Conservation (phyloP, 164 flowering plant genomes). For the Vitis rotundifolia region DNA sequence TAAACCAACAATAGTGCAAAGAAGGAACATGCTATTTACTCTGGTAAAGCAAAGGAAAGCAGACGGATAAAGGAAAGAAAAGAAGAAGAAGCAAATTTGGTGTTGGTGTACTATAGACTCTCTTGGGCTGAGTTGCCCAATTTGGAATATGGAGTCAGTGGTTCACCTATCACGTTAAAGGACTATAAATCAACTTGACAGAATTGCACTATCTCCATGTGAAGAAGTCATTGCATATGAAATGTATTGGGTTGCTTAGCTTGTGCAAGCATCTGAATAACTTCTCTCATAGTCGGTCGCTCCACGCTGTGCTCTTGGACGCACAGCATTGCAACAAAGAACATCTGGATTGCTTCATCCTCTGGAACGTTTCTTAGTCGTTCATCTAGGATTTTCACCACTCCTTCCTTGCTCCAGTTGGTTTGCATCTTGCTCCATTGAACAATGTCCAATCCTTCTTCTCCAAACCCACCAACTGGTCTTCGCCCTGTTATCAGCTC, state of each 20-base stretch:
- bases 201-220: too few relatives aligned
- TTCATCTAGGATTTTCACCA: slow-evolving; percentile 50
- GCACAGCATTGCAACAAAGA: slow-evolving; percentile 68
- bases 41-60: too few relatives aligned
- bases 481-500: slow-evolving; percentile 67
- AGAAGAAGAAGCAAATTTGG: too few relatives aligned
- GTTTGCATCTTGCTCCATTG: slow-evolving; percentile 62
- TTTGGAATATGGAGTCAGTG: too few relatives aligned
- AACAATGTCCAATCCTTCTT: slow-evolving; percentile 72
- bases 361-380: slow-evolving; percentile 41
- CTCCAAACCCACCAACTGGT: slow-evolving; percentile 78
- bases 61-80: too few relatives aligned
- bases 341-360: slow-evolving; percentile 61
- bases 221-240: slow-evolving; percentile 19
- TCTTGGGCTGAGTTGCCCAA: too few relatives aligned
- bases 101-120: too few relatives aligned
- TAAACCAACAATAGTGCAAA: too few relatives aligned
- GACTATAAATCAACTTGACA: too few relatives aligned
- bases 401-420: slow-evolving; percentile 49
- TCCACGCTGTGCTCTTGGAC: slow-evolving; percentile 64
- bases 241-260: slow-evolving; percentile 43
- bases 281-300: slow-evolving; percentile 83
- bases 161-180: too few relatives aligned
- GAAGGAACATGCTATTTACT: too few relatives aligned
- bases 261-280: slow-evolving; percentile 68